Evolutionary conservation across 2,329 filamentous ascomycete species (phyloP).

Genomic region (Hypoxylon sp.): DNA sequence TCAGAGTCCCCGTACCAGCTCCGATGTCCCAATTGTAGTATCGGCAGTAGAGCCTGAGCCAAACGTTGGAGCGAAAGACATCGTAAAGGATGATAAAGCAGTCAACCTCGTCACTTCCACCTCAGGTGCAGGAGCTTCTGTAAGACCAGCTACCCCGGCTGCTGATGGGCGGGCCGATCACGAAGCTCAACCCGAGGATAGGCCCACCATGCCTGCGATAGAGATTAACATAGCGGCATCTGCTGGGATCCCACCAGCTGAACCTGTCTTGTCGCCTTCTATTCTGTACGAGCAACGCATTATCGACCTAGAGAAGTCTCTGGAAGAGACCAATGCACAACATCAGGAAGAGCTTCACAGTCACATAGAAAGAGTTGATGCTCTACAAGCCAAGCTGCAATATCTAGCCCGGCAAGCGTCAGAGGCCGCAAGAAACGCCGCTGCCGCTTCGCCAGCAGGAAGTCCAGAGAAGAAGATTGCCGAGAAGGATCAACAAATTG

Average conservation of each 20-base stretch:
- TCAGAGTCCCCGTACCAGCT: slow-evolving; percentile 58
- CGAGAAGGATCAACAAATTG: slow-evolving; percentile 92
- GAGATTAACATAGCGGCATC: slow-evolving; percentile 4
- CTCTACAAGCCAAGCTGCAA: slow-evolving; percentile 89
- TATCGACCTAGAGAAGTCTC: slow-evolving; percentile 53
- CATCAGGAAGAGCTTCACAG: slow-evolving; percentile 85
- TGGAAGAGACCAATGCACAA: slow-evolving; percentile 60
- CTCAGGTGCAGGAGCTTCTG: slow-evolving; percentile 5
- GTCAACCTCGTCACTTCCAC: neutral
- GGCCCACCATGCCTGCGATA: neutral
- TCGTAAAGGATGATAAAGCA: slow-evolving; percentile 39
- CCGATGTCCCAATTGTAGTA: slow-evolving; percentile 51
- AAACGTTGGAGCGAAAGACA: slow-evolving; percentile 38
- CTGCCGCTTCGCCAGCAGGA: slow-evolving; percentile 70
- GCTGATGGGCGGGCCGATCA: slow-evolving; percentile 29
- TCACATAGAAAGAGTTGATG: slow-evolving; percentile 91
- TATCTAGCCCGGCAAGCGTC: slow-evolving; percentile 86
- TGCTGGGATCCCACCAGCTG: slow-evolving; percentile 1
- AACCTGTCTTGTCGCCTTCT: slow-evolving; percentile 35
- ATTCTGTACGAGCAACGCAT: slow-evolving; percentile 57
- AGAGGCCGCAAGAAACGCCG: slow-evolving; percentile 78
- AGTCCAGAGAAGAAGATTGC: slow-evolving; percentile 82
- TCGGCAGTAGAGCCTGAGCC: slow-evolving; percentile 18
- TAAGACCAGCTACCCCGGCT: neutral
- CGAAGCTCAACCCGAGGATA: slow-evolving; percentile 9